Evolutionary conservation across 2,329 filamentous ascomycete genomes (phyloP).

Genomic region (Seiridium unicorne): DNA sequence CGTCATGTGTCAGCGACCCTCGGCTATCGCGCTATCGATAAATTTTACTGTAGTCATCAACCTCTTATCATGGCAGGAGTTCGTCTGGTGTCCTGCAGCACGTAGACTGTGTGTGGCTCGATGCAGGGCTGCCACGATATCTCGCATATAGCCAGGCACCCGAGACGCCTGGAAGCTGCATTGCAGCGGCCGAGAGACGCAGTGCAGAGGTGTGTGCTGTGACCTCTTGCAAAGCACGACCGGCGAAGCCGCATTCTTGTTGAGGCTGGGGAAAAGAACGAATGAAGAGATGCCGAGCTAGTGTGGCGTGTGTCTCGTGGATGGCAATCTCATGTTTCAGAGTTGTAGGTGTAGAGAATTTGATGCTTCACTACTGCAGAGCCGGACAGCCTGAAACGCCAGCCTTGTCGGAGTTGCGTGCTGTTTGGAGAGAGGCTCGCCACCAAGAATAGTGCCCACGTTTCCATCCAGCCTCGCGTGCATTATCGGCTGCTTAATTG

Average conservation of each 20-base stretch:
- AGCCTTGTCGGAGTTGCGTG: slow-evolving; percentile 1
- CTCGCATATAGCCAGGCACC: background rate
- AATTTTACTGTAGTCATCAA: background rate
- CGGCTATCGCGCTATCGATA: slow-evolving; percentile 5
- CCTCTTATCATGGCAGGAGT: background rate
- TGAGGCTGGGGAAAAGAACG: background rate
- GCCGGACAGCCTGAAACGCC: background rate
- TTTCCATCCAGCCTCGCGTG: background rate
- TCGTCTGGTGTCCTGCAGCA: background rate
- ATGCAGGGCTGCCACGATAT: slow-evolving; percentile 3
- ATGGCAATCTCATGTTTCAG: slow-evolving; percentile 2
- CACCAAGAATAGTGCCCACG: slow-evolving; percentile 4
- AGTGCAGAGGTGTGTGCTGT: background rate
- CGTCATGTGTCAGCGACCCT: background rate
- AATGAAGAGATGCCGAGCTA: background rate
- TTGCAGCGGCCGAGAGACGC: background rate
- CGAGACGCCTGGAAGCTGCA: background rate
- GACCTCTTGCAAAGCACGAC: background rate
- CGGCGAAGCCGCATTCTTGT: background rate
- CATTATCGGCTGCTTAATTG: background rate
- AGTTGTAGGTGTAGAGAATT: background rate
- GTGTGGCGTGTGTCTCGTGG: slow-evolving; percentile 1
- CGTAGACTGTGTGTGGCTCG: slow-evolving; percentile 1
- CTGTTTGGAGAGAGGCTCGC: background rate
- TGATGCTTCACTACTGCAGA: slow-evolving; percentile 1